These are phyloP conservation scores for Lecanoromycetidae sp. DNA, from an alignment of 2,329 filamentous ascomycete species.

Conservation along the genomic window DNA sequence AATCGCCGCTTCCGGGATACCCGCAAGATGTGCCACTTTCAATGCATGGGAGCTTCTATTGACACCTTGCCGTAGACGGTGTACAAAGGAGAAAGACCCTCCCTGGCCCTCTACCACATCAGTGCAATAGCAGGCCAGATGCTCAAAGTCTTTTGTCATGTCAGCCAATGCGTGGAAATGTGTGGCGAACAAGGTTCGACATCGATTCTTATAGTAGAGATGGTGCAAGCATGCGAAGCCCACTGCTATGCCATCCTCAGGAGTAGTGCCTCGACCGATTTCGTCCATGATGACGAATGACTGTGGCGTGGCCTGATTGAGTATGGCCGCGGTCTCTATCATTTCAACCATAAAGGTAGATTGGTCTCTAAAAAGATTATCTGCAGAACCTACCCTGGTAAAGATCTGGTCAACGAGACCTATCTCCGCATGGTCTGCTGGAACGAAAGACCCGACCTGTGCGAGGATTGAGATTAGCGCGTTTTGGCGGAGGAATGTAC, in stretches of 20 bases:
- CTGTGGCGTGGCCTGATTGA: conserved; percentile 67
- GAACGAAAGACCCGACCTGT: conserved; percentile 85
- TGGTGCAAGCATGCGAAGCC: conserved; percentile 82
- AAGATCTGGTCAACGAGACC: conserved; percentile 95
- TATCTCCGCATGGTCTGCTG: conserved; percentile 71
- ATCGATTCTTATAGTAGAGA: conserved; percentile 63
- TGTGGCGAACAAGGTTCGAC: conserved; percentile 79
- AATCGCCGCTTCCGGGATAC: conserved; percentile 27
- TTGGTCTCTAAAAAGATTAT: conserved; percentile 88
- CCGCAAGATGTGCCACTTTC: conserved; percentile 84
- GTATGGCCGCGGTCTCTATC: conserved; percentile 86
- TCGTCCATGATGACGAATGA: conserved; percentile 99
- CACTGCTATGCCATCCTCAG: conserved; percentile 80
- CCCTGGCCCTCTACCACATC: conserved; percentile 63
- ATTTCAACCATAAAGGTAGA: conserved; percentile 99
- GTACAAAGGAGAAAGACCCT: conserved; percentile 68
- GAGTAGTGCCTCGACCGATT: conserved; percentile 86
- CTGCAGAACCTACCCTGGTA: conserved; percentile 82
- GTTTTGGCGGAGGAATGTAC: conserved; percentile 89
- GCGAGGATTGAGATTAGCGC: conserved; percentile 88
- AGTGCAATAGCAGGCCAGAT: conserved; percentile 71
- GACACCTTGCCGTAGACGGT: conserved; percentile 67
- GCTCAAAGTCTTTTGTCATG: conserved; percentile 49
- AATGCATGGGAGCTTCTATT: conserved; percentile 83
- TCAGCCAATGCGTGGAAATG: conserved; percentile 84